Base-by-base conservation (phyloP, 371 early-diverging fungal species). In the Choanephora cucurbitarum region DNA sequence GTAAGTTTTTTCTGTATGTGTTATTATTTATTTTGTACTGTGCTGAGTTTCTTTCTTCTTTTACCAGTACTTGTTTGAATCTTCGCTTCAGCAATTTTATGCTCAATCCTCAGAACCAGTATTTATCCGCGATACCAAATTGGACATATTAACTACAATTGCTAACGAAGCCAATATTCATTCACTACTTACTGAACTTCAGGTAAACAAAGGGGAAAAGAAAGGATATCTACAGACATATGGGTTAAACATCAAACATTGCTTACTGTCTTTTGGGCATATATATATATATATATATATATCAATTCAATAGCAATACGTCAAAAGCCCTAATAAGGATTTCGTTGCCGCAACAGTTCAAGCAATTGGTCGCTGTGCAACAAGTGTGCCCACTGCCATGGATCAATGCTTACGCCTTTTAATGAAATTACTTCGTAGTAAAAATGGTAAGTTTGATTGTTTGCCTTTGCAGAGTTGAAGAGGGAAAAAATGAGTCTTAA, bases 61-160 rank as follows among this genome's bases (percentile, higher is more conserved):
- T 47, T 6, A n/a, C n/a, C 66, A 85, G 85, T 76, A 82, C 34
- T 66, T 90, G 14, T 91, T 95, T 66, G 77, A 83, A 54, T 82
- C 87, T 9, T 82, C 85, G 56, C 60, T 89, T 18, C 86, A 85
- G 39, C 84, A 83, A 59, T 96, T 96, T 65, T 93, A 86, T 67
- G 84, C 93, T 9, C 87, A 87, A 39, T 82, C 90, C 0, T 78
- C 85, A 5, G 97, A 97, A 52, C 83, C 91, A 15, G 77, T 77
- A 10, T 87, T 85, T 65, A 83, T 93, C 48, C 86, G 92, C 34
- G 82, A 90, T 52, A 68, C 90, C 46, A 95, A 97, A 67, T 72
- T 97, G 48, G 90, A 92, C 23, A 92, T 96, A 21, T 57, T 96
- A 61, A 88, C 87, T 6, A 65, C 78, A 22, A 72, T 94, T 19